Evolutionary conservation across 73 alveolate species (phyloP), one percentile per base, ranked within the genome.

Genomic region (Tetrahymena borealis): DNA sequence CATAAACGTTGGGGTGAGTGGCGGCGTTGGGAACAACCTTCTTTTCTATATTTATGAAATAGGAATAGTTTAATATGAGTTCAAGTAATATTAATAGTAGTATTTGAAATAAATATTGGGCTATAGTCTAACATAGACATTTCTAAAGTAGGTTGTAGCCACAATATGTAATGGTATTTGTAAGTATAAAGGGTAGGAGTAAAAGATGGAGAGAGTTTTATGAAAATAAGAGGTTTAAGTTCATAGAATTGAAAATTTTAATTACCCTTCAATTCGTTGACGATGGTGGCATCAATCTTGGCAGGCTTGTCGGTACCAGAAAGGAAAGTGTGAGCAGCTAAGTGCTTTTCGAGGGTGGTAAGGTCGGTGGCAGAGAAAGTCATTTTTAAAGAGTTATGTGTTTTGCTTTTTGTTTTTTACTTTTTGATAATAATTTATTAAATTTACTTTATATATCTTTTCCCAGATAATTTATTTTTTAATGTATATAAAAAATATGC

Each of bases 341-440:
- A 60, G 85, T 60, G 85, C 85, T 60, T 60, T 60, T 60, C 85
- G 85, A 60, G 85, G 85, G 85, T 20, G 85, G 85, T 10, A 35
- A 60, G 85, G 85, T 60, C 85, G 85, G 85, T 60, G 13, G 85
- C 85, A 60, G 85, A 60, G 85, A 60, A 60, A 60, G 85, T 60
- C 85, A 60, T 60, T 60, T 60, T 60, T n/a, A n/a, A n/a, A 60
- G 85, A 60, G 85, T 4, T 60, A 24, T 60, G 85, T 20, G n/a
- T 60, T 60, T 60, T 60, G 85, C 37, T 42, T 42, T 42, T 42
- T 42, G 78, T 42, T 60, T 60, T 60, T 60, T 60, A 60, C 37
- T 60, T 60, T 60, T 60, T 60, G 85, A 60, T 60, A 60, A 60
- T 60, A 60, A 60, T 60, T 60, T 60, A 60, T 60, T 60, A 60